A percentile compares a stretch with the other conserved stretches of the same genome.
phyloP scores from a whole-genome alignment of 1,284 basidiomycete species.

The Heterobasidion annosum region DNA sequence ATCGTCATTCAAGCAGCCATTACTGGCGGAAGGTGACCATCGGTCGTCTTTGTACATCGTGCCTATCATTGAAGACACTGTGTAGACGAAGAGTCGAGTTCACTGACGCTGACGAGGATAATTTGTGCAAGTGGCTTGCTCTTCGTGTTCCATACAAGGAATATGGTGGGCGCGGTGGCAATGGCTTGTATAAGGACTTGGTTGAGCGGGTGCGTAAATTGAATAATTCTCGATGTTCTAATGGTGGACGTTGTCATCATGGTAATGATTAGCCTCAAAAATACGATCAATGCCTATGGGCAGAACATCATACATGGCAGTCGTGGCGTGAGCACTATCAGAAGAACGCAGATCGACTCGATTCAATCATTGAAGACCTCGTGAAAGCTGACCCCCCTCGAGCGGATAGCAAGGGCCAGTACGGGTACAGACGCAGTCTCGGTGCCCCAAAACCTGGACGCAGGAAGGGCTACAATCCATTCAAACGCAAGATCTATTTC shows the following conservation, averaged over 20 bases:
- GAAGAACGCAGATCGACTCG: slow-evolving; percentile 49
- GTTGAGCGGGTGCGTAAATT: neutral
- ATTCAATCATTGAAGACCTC: slow-evolving; percentile 42
- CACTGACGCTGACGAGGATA: neutral
- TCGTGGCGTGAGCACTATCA: slow-evolving; percentile 75
- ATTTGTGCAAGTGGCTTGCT: neutral
- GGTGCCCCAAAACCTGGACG: neutral
- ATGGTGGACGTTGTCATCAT: neutral
- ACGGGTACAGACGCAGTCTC: neutral
- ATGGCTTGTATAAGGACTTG: neutral
- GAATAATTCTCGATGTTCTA: neutral
- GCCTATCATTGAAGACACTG: neutral
- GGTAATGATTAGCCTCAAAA: neutral
- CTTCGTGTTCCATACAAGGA: neutral
- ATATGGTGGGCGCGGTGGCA: slow-evolving; percentile 1
- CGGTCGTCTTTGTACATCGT: neutral
- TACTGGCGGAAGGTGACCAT: neutral
- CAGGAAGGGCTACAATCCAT: neutral
- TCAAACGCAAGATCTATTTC: neutral
- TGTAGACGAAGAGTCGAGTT: neutral
- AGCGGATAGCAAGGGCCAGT: neutral
- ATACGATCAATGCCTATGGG: slow-evolving; percentile 33
- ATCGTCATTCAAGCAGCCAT: neutral
- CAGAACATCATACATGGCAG: slow-evolving; percentile 61
- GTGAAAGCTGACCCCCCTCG: slow-evolving; percentile 31